Conservation (phyloP, 345 rosid genomes). For the Boechera divaricarpa region DNA sequence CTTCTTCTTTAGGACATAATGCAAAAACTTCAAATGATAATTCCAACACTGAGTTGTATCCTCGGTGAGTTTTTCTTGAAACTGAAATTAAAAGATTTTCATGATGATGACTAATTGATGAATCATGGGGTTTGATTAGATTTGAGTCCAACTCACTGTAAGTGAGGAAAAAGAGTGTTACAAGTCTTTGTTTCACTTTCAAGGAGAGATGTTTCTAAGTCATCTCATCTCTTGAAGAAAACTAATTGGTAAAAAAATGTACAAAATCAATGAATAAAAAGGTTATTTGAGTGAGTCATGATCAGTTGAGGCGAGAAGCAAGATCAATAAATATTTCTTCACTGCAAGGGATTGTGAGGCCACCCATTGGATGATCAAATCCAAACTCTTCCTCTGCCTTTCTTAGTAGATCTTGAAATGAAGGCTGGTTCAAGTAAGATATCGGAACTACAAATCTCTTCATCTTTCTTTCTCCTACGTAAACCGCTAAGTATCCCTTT, state of each 20-base stretch:
- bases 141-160: slow-evolving; percentile 35
- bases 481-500: slow-evolving; percentile 53
- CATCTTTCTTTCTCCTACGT: slow-evolving; percentile 49
- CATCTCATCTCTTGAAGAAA: slow-evolving; percentile 44
- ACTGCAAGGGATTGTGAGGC: slow-evolving; percentile 53
- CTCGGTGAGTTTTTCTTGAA: slow-evolving; percentile 32
- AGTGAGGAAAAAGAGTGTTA: slow-evolving; percentile 45
- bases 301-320: slow-evolving; percentile 45
- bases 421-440: slow-evolving; percentile 47
- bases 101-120: slow-evolving; percentile 18
- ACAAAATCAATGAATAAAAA: slow-evolving; percentile 22
- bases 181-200: slow-evolving; percentile 47
- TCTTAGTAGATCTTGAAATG: slow-evolving; percentile 48
- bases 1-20: slow-evolving; percentile 37
- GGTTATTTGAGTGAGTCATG: slow-evolving; percentile 20
- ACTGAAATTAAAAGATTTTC: neutral
- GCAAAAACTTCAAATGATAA: slow-evolving; percentile 39
- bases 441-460: slow-evolving; percentile 53
- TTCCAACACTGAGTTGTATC: slow-evolving; percentile 41
- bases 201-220: slow-evolving; percentile 40
- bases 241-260: slow-evolving; percentile 31
- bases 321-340: slow-evolving; percentile 49
- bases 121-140: slow-evolving; percentile 32
- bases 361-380: slow-evolving; percentile 52
- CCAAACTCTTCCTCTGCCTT: slow-evolving; percentile 54